Conservation (phyloP, 768 basidiomycete species). For the Pleurotus citrinopileatus region DNA sequence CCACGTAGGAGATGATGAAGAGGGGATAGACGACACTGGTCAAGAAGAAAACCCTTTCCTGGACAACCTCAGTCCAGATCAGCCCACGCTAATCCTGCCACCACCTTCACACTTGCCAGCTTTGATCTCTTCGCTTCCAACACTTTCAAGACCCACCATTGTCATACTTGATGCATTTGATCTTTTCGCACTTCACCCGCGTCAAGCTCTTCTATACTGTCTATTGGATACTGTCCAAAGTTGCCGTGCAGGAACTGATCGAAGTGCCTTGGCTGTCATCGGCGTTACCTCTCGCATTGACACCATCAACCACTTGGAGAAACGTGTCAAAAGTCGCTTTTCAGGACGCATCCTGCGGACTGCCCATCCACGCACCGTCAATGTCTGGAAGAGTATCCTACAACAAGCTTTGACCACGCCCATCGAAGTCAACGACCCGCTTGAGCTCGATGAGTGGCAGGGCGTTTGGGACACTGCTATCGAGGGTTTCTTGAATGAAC, state of each 20-base stretch:
- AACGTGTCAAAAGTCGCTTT: conserved; percentile 96
- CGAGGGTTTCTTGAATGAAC: conserved; percentile 53
- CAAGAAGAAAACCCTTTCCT: conserved; percentile 48
- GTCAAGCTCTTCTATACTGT: conserved; percentile 93
- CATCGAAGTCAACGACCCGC: conserved; percentile 16
- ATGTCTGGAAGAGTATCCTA: conserved; percentile 50
- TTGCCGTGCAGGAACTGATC: conserved; percentile 56
- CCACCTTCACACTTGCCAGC: conserved; percentile 71
- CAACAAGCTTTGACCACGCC: conserved; percentile 40
- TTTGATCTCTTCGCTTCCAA: conserved; percentile 73
- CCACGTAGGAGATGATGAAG: conserved; percentile 36
- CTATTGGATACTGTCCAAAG: conserved; percentile 93
- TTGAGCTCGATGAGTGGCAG: conserved; percentile 50
- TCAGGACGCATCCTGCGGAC: conserved; percentile 88
- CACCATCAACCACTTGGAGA: conserved; percentile 86
- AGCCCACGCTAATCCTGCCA: conserved; percentile 39
- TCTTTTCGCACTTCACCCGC: conserved; percentile 85
- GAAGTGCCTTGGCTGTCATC: conserved; percentile 77
- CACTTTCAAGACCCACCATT: conserved; percentile 75
- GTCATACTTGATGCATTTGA: conserved; percentile 92
- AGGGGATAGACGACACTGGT: conserved; percentile 29
- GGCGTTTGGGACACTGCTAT: conserved; percentile 56
- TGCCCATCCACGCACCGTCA: conserved; percentile 50
- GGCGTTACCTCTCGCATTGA: conserved; percentile 88
- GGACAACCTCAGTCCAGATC: conserved; percentile 24